These are phyloP conservation scores for Geosmithia morbida DNA, from an alignment of 2,329 filamentous ascomycete species.

Conservation along the genomic window DNA sequence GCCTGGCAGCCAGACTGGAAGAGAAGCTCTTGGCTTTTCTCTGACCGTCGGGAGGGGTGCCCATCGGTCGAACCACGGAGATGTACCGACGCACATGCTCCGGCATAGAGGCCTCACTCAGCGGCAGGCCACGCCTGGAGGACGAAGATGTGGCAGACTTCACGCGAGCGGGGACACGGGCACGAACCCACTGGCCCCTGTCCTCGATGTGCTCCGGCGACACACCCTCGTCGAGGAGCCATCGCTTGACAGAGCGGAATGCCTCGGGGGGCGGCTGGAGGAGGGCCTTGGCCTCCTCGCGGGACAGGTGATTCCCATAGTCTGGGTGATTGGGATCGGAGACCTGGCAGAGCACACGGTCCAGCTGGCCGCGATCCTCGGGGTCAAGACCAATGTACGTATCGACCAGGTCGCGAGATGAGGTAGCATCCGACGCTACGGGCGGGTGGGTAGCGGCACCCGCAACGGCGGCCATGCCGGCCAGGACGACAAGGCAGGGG, in stretches of 20 bases:
- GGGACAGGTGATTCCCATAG: constrained; percentile 33
- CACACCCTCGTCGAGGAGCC: constrained; percentile 26
- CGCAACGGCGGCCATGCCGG: no score
- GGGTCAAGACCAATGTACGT: constrained; percentile 16
- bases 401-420: constrained; percentile 1
- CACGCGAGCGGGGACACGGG: constrained; percentile 21
- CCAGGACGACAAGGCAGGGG: no score
- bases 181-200: constrained; percentile 24
- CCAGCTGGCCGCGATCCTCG: constrained; percentile 14
- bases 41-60: constrained; percentile 2
- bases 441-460: neutral
- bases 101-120: constrained; percentile 18
- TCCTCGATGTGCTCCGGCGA: constrained; percentile 18
- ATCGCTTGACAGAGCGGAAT: constrained; percentile 23
- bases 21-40: neutral
- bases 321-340: constrained; percentile 29
- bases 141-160: constrained; percentile 11
- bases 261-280: constrained; percentile 26
- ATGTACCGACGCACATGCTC: constrained; percentile 12
- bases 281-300: constrained; percentile 32
- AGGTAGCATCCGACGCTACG: no score
- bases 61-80: constrained; percentile 35
- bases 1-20: neutral
- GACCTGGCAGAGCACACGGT: constrained; percentile 28
- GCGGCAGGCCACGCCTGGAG: constrained; percentile 5